Conservation (phyloP, 2,329 filamentous ascomycete genomes). For the Pyricularia grisea region DNA sequence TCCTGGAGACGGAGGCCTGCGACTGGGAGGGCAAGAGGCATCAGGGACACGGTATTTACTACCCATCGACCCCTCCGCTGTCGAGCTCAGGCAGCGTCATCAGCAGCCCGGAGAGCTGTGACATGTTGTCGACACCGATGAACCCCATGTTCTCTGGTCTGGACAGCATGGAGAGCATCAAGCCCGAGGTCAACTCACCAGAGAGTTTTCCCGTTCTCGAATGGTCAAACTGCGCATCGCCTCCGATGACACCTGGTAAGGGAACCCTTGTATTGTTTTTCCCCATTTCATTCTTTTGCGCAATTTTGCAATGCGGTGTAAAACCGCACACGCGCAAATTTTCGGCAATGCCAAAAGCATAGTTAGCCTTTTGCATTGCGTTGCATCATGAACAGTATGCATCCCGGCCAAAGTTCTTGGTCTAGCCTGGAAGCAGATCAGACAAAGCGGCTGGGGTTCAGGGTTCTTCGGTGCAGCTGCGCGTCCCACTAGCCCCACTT, state of each 20-base stretch:
- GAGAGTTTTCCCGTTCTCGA: constrained; percentile 67
- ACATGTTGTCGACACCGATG: constrained; percentile 72
- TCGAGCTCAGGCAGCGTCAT: constrained; percentile 77
- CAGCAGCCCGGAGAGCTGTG: constrained; percentile 74
- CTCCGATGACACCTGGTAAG: constrained; percentile 87
- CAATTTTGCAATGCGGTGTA: neutral
- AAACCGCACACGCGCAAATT: neutral
- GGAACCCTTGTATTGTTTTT: constrained; percentile 15
- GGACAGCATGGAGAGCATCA: constrained; percentile 56
- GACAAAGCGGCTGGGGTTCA: neutral
- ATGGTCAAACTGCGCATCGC: constrained; percentile 69
- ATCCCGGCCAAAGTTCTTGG: neutral
- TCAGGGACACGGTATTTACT: constrained; percentile 40
- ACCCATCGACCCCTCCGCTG: constrained; percentile 78
- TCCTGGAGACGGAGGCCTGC: constrained; percentile 67
- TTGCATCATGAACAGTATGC: neutral
- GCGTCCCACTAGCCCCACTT: neutral
- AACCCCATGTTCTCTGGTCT: constrained; percentile 69
- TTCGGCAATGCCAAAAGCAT: neutral
- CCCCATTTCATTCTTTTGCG: neutral
- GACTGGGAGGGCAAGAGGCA: constrained; percentile 36
- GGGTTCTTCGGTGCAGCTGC: neutral
- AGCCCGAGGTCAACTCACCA: constrained; percentile 62
- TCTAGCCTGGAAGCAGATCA: neutral
- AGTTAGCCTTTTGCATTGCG: neutral